Base-by-base conservation (phyloP, 192 early-diverging fungal species). In the Podochytrium sp. region DNA sequence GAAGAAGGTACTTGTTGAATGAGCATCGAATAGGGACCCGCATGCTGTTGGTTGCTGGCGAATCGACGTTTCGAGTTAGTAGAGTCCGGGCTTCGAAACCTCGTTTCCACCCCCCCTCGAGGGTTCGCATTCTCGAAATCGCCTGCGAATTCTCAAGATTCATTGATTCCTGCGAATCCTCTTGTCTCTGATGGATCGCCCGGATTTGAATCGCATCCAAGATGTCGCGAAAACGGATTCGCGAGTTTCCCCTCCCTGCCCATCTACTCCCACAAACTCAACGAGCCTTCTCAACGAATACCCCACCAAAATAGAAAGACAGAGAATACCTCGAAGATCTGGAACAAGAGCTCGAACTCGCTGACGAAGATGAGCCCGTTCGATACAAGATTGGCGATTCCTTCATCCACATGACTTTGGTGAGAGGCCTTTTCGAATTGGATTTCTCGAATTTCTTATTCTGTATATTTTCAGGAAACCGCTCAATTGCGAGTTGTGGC, bases 321-420 rank as follows among this genome's bases (percentile, higher is more conserved):
- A 91, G 92, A 67, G 97, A 98, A 78, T 95, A 94, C 60, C 83
- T 99, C 57, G 94, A 98, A 69, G 97, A 99, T 77, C 85, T 99
- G n/a, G 77, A 89, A 12, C 82, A 81, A 75, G 97, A 99, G 75
- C 84, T 99, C 1, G 96, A 99, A 80, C 84, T 99, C 1, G 88
- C 87, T 6, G 95, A 98, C 72, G 96, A 98, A 68, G 94, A 95
- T 64, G 94, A 96, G 66, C 84, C 83, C 20, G 87, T 97, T 14
- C 87, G 91, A 73, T 92, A 91, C 80, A 90, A 91, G 63, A 89
- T 97, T 67, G 97, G 95, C 52, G 96, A 99, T 71, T 83, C 92
- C 0, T 99, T 96, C 83, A 84, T 97, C 47, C 83, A 86, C 58
- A 65, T 79, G 66, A 55, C 66, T 4, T 30, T 69, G 66, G 66